A percentile compares a stretch with the other conserved stretches of the same genome.
phyloP scores from a whole-genome alignment of 768 basidiomycete genomes.

The Psilocybe cubensis region DNA sequence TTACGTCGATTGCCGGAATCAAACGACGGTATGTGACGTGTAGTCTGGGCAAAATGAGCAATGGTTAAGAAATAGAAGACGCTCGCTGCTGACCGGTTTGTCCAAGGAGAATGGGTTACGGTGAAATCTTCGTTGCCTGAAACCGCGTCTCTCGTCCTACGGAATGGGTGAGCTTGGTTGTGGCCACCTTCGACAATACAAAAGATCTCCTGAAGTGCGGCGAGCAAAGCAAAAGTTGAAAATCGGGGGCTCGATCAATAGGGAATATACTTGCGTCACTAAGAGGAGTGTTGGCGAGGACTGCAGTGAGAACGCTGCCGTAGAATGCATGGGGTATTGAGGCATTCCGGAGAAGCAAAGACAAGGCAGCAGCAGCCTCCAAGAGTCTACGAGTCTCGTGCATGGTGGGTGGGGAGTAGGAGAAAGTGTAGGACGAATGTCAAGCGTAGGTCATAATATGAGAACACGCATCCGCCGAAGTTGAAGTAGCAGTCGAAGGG shows the following conservation, averaged over 20 bases:
- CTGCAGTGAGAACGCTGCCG: conserved; percentile 72
- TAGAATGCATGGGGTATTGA: conserved; percentile 82
- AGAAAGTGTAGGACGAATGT: conserved; percentile 33
- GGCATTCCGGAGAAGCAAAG: conserved; percentile 56
- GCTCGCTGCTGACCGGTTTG: conserved; percentile 59
- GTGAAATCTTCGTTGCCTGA: conserved; percentile 66
- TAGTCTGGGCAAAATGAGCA: conserved; percentile 45
- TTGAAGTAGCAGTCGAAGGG: conserved; percentile 41
- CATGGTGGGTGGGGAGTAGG: conserved; percentile 44
- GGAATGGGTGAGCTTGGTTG: conserved; percentile 68
- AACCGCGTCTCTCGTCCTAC: conserved; percentile 78
- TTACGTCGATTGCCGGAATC: conserved; percentile 79
- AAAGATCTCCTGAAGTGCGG: conserved; percentile 68
- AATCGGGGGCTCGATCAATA: not conserved
- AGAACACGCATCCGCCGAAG: conserved; percentile 40
- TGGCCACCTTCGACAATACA: conserved; percentile 83
- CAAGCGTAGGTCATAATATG: conserved; percentile 59
- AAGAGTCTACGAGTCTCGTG: conserved; percentile 75
- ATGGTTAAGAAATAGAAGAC: conserved; percentile 4
- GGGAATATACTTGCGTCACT: conserved; percentile 57
- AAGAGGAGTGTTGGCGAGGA: conserved; percentile 66
- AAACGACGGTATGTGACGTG: conserved; percentile 75
- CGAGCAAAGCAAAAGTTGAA: conserved; percentile 2
- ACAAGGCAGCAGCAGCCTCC: conserved; percentile 79
- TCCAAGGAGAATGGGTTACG: conserved; percentile 81